Percentiles rank a stretch among this genome's conserved stretches.
Conservation (phyloP, 2,329 filamentous ascomycete species). For the Clonostachys rhizophaga region DNA sequence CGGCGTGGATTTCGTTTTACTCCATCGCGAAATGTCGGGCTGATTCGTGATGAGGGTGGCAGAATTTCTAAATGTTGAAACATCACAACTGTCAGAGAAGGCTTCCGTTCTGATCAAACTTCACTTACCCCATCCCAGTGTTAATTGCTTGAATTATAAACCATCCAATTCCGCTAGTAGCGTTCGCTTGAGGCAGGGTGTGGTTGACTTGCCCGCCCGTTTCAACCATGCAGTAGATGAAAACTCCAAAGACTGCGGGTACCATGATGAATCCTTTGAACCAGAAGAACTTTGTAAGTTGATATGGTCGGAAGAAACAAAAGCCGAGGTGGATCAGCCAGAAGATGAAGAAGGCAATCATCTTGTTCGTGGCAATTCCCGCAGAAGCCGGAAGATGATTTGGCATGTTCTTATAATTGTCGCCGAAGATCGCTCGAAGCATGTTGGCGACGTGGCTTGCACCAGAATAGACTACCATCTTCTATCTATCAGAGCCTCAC, state of each 20-base stretch:
- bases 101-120: too few species aligned
- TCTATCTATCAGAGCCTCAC: too few species aligned
- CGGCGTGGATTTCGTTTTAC: neutral
- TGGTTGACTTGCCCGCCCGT: too few species aligned
- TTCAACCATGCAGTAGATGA: constrained; percentile 1
- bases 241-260: neutral
- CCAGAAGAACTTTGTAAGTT: too few species aligned
- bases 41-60: neutral
- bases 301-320: too few species aligned
- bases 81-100: too few species aligned
- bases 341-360: constrained; percentile 1
- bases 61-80: neutral
- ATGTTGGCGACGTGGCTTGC: too few species aligned
- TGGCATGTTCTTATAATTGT: constrained; percentile 25
- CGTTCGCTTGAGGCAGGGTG: too few species aligned
- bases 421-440: constrained; percentile 14
- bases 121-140: neutral
- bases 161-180: neutral
- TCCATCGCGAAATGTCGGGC: neutral
- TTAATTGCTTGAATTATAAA: neutral
- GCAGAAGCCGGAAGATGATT: constrained; percentile 30
- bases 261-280: too few species aligned
- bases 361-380: constrained; percentile 16
- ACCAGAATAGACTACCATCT: too few species aligned
- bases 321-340: too few species aligned